These are phyloP conservation scores for Starmera stellimalicola DNA, from an alignment of 1,139 yeast genomes.

Conservation along the genomic window DNA sequence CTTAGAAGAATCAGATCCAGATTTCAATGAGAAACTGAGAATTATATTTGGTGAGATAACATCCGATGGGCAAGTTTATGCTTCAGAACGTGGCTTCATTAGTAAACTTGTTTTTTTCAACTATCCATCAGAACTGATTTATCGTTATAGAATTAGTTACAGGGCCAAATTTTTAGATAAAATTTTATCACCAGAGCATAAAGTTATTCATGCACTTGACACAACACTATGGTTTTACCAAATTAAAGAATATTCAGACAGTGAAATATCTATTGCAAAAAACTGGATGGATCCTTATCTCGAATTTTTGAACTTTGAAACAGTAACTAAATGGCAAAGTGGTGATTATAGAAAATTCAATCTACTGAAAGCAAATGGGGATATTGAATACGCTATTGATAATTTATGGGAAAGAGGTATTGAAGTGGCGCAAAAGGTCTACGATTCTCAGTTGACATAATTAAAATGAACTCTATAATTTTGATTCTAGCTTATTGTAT, in stretches of 20 bases:
- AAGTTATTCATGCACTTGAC: constrained; percentile 28
- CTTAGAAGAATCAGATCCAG: constrained; percentile 13
- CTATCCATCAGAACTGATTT: constrained; percentile 19
- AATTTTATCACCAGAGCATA: constrained; percentile 17
- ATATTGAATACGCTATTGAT: constrained; percentile 19
- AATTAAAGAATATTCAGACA: constrained; percentile 20
- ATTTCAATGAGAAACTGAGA: constrained; percentile 16
- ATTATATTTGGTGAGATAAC: constrained; percentile 26
- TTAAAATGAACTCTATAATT: neutral
- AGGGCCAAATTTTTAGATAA: constrained; percentile 24
- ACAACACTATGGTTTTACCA: constrained; percentile 24
- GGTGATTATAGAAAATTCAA: constrained; percentile 17
- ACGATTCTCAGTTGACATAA: constrained; percentile 4
- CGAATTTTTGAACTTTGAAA: constrained; percentile 16
- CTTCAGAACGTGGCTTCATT: constrained; percentile 27
- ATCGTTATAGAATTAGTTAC: constrained; percentile 25
- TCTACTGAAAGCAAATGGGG: constrained; percentile 21
- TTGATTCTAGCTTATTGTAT: neutral
- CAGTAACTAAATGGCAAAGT: constrained; percentile 21
- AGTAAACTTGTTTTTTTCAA: constrained; percentile 11
- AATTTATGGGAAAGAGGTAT: constrained; percentile 28
- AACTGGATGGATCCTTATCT: constrained; percentile 22
- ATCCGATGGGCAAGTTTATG: constrained; percentile 31
- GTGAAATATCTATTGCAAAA: constrained; percentile 16
- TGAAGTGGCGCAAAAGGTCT: constrained; percentile 21